phyloP scores from a whole-genome alignment of 228 moss, liverwort and hornwort genomes.

The Sphagnum magellanicum region DNA sequence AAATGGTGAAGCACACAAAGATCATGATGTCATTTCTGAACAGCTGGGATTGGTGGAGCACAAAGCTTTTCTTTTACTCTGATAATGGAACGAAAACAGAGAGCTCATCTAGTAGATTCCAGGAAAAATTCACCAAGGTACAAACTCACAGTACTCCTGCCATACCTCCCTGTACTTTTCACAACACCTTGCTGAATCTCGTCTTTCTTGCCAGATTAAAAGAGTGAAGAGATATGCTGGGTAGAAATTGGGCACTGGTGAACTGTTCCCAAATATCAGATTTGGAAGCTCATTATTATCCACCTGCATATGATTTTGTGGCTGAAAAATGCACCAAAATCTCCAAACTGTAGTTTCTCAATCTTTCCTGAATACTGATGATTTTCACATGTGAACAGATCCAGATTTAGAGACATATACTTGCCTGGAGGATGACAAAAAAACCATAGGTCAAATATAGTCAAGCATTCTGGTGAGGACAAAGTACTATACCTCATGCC shows the following conservation, averaged over 20 bases:
- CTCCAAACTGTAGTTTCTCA: too few species aligned
- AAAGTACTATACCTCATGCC: slow-evolving; percentile 50
- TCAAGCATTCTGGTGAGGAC: neutral
- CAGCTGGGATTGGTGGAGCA: too few species aligned
- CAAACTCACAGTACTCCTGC: slow-evolving; percentile 70
- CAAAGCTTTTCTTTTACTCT: too few species aligned
- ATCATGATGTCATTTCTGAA: too few species aligned
- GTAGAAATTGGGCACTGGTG: slow-evolving; percentile 83
- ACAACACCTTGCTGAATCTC: slow-evolving; percentile 82
- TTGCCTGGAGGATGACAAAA: too few species aligned
- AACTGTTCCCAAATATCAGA: slow-evolving; percentile 26
- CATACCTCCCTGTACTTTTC: slow-evolving; percentile 86
- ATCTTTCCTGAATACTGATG: too few species aligned
- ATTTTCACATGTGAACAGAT: too few species aligned
- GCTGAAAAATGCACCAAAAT: too few species aligned
- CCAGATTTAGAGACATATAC: too few species aligned
- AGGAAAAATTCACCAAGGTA: slow-evolving; percentile 90
- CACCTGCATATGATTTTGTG: too few species aligned
- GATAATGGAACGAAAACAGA: neutral
- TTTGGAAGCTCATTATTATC: too few species aligned
- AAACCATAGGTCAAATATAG: neutral
- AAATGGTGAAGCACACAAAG: too few species aligned
- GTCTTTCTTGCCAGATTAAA: slow-evolving; percentile 80
- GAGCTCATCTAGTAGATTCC: slow-evolving; percentile 49
- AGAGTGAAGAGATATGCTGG: slow-evolving; percentile 82